Conservation (phyloP, 1,139 yeast genomes). For the Saccharomyces hybrid region DNA sequence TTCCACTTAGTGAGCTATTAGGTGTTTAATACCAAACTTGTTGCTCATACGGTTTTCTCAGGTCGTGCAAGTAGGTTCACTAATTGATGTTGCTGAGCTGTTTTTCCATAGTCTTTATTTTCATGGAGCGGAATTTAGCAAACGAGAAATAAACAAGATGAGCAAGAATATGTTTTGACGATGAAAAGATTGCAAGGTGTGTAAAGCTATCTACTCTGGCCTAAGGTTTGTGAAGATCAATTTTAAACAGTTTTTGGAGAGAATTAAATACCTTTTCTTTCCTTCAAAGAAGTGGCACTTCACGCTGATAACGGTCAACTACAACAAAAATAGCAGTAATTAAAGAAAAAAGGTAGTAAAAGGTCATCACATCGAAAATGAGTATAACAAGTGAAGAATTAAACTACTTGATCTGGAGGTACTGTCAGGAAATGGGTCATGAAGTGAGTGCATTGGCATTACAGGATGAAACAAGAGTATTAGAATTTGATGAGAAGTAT, state of each 20-base stretch:
- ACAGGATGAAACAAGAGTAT: conserved; percentile 64
- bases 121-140: not conserved
- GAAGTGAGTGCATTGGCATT: conserved; percentile 78
- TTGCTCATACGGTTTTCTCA: not conserved
- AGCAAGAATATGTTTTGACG: not conserved
- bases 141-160: not conserved
- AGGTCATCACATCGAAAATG: conserved; percentile 37
- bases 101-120: not conserved
- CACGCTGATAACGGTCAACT: not conserved
- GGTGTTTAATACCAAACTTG: no score
- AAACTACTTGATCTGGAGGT: conserved; percentile 89
- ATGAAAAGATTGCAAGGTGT: not conserved
- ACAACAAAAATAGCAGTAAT: not conserved
- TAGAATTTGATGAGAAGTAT: conserved; percentile 47
- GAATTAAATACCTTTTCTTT: not conserved
- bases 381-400: conserved; percentile 78
- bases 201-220: not conserved
- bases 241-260: not conserved
- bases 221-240: not conserved
- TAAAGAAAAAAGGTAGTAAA: not conserved
- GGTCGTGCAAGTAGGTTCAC: not conserved
- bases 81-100: not conserved
- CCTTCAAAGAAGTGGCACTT: not conserved
- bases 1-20: no score
- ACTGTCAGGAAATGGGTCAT: conserved; percentile 77